phyloP scores from a whole-genome alignment of 176 grass and related monocot genomes.

The Metroxylon sagu region DNA sequence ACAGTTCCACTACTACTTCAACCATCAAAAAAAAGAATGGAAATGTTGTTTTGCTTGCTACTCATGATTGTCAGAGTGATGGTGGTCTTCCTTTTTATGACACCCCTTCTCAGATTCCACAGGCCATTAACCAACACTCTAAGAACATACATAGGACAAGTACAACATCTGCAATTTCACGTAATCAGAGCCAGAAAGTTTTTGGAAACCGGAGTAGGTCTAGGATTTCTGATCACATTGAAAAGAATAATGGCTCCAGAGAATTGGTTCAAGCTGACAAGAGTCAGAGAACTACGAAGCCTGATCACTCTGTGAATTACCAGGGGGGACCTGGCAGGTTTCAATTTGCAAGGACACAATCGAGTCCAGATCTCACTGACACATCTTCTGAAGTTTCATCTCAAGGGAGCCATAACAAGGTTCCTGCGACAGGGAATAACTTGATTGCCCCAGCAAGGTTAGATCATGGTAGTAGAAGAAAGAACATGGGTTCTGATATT shows the following conservation, averaged over 20 bases:
- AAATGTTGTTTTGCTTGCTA: conserved; percentile 28
- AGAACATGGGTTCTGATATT: conserved; percentile 35
- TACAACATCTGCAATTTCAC: conserved; percentile 28
- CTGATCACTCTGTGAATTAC: conserved; percentile 25
- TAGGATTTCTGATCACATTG: conserved; percentile 50
- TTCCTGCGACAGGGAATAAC: conserved; percentile 30
- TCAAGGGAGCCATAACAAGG: conserved; percentile 29
- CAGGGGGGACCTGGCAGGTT: conserved; percentile 40
- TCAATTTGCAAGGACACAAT: conserved; percentile 68
- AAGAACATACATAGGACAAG: conserved; percentile 21
- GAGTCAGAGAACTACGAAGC: conserved; percentile 37
- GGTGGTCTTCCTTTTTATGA: not conserved
- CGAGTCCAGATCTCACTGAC: conserved; percentile 73
- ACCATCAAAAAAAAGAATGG: conserved; percentile 22
- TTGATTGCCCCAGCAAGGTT: conserved; percentile 9
- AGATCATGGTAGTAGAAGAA: conserved; percentile 54
- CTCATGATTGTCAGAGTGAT: conserved; percentile 18
- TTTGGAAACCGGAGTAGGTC: conserved; percentile 20
- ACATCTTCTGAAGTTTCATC: conserved; percentile 53
- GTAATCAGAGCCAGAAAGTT: conserved; percentile 33
- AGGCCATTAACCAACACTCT: conserved; percentile 23
- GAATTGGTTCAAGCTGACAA: conserved; percentile 44
- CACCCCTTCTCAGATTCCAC: conserved; percentile 28
- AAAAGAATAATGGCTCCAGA: conserved; percentile 42
- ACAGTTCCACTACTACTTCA: conserved; percentile 23